Conservation (phyloP, 2,329 filamentous ascomycete genomes). For the Podosphaera xanthii region DNA sequence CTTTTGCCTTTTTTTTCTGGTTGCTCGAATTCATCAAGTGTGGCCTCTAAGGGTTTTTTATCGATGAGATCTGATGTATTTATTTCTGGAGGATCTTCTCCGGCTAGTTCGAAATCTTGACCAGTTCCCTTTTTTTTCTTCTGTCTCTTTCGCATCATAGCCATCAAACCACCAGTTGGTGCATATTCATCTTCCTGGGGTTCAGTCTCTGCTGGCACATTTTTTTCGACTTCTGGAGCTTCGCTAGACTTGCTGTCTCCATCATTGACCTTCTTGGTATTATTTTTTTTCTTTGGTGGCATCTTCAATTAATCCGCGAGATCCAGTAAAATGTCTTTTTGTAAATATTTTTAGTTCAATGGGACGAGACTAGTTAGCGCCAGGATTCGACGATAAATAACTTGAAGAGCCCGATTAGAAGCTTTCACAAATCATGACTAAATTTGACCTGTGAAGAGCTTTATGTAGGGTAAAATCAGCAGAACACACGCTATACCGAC, state of each 20-base stretch:
- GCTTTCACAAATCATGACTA: too few species aligned
- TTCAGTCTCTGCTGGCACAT: constrained; percentile 25
- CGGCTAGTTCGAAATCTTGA: constrained; percentile 63
- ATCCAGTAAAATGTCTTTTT: too few species aligned
- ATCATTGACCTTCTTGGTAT: constrained; percentile 52
- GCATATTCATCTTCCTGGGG: constrained; percentile 22
- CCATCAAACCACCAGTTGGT: constrained; percentile 43
- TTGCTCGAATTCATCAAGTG: constrained; percentile 61
- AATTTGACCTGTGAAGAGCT: too few species aligned
- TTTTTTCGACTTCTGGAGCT: constrained; percentile 21
- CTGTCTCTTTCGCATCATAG: constrained; percentile 58
- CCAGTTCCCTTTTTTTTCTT: constrained; percentile 48
- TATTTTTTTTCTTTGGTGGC: constrained; percentile 89
- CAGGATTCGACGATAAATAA: too few species aligned
- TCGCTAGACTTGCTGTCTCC: constrained; percentile 86
- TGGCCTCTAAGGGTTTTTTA: constrained; percentile 64
- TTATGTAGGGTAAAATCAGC: too few species aligned
- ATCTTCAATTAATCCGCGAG: constrained; percentile 23
- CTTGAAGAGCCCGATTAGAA: too few species aligned
- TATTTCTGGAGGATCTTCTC: constrained; percentile 30
- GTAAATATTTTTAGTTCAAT: too few species aligned
- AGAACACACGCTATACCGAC: too few species aligned
- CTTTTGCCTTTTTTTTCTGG: constrained; percentile 52
- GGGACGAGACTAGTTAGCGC: too few species aligned
- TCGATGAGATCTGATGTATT: constrained; percentile 25